Evolutionary conservation across 116 monocot species (phyloP), one percentile per base, ranked within the genome.

Genomic region (Dioscorea cayenensis): DNA sequence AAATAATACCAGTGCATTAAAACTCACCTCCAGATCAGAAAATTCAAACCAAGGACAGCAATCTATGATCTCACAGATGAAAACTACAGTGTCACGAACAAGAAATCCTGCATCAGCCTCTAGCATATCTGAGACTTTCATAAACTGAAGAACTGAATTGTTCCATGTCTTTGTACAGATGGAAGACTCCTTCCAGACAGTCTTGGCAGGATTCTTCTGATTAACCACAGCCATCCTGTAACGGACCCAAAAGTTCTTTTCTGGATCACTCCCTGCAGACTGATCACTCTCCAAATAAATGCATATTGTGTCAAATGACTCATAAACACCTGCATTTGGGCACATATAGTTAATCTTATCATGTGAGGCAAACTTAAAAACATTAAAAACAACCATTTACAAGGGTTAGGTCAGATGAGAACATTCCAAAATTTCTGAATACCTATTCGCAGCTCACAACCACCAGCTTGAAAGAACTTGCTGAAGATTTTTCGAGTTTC

Each of bases 21-120:
- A 60, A 70, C 89, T 84, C 65, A 97, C 97, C 90, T 99, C 99
- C 43, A 99, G 76, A 77, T 94, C 99, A 36, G 86, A 88, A 73
- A 99, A 99, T 65, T 99, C 99, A 87, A 99, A 99, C 99, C 99
- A 99, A 7, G 99, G 99, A 70, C 93, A 99, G 78, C 90, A 91
- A 83, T 99, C 99, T 59, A 91, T 28, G 69, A 99, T 94, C 71
- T 99, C 94, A 66, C 99, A 99, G 51, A 99, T 76, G 70, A 99
- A 99, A 16, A 94, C 83, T 55, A 99, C 87, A 5, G 91, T 86
- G 72, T 99, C 99, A 63, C 94, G 88, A 60, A 91, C 79, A 69
- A 99, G 84, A 77, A 99, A 99, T 20, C 99, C 99, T 52, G 82
- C 93, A 76, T 99, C 99, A 23, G 84, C 67, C 51, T 90, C 94